Conservation (phyloP, 1,139 yeast species). For the Hyphopichia khmerensis region DNA sequence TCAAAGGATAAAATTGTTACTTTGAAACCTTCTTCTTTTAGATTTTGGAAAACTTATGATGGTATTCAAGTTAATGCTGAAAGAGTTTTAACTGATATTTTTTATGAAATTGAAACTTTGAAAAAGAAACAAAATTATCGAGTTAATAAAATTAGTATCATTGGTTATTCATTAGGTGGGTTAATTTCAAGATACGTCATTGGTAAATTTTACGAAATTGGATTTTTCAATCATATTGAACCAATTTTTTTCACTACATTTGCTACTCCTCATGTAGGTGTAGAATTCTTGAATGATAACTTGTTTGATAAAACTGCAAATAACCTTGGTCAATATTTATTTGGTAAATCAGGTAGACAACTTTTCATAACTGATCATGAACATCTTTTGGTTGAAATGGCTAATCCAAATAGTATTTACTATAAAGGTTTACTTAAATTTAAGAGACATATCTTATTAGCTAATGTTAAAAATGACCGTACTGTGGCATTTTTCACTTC, state of each 20-base stretch:
- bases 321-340: conserved; percentile 55
- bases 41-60: conserved; percentile 79
- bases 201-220: conserved; percentile 58
- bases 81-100: conserved; percentile 62
- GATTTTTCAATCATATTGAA: conserved; percentile 55
- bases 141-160: conserved; percentile 40
- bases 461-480: conserved; percentile 77
- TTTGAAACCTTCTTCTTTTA: conserved; percentile 67
- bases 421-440: conserved; percentile 57
- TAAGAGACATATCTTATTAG: conserved; percentile 56
- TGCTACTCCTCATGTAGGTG: conserved; percentile 91
- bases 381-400: conserved; percentile 49
- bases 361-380: conserved; percentile 55
- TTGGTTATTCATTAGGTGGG: conserved; percentile 47
- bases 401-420: conserved; percentile 54
- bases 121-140: conserved; percentile 33
- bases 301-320: conserved; percentile 51
- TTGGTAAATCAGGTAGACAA: conserved; percentile 77
- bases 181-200: conserved; percentile 60
- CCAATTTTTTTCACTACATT: conserved; percentile 75
- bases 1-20: conserved; percentile 49
- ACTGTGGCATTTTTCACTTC: conserved; percentile 56
- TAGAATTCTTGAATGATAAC: conserved; percentile 46
- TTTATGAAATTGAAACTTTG: conserved; percentile 53
- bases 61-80: conserved; percentile 75